phyloP scores from a whole-genome alignment of 352 stramenopile species.

The Globisporangium sylvaticum region DNA sequence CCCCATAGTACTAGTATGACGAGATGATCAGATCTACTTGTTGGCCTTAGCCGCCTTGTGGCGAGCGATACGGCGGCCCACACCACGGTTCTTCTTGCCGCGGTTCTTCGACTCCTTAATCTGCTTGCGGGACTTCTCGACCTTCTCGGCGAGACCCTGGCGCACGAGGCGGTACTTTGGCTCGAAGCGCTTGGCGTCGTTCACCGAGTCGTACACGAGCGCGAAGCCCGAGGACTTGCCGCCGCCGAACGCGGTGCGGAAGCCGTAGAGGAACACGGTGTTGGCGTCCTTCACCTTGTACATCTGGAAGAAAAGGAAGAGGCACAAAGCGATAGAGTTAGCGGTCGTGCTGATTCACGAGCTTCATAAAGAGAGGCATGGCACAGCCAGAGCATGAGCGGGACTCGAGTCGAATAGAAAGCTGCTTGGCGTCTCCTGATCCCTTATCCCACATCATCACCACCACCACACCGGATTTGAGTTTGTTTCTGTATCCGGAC shows the following conservation, averaged over 20 bases:
- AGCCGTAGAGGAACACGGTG: conserved; percentile 96
- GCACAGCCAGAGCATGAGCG: neutral
- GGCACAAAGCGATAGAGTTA: conserved; percentile 3
- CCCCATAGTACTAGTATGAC: conserved; percentile 18
- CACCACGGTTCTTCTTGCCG: conserved; percentile 96
- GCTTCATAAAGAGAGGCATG: neutral
- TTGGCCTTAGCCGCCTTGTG: conserved; percentile 99
- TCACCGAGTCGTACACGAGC: conserved; percentile 98
- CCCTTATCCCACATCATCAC: neutral
- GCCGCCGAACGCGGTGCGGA: conserved; percentile 97
- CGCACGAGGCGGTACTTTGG: conserved; percentile 97
- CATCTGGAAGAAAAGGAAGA: conserved; percentile 46
- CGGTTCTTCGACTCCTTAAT: conserved; percentile 99
- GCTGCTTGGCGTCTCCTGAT: neutral
- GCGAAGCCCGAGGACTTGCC: conserved; percentile 98
- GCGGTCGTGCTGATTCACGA: neutral
- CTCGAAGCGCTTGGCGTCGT: conserved; percentile 98
- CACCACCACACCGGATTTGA: neutral
- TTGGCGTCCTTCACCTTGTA: conserved; percentile 97
- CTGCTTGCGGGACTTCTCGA: conserved; percentile 97
- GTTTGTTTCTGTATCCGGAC: neutral
- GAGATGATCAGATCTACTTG: conserved; percentile 74
- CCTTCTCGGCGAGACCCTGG: conserved; percentile 90
- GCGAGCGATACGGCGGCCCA: conserved; percentile 96
- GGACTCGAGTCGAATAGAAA: neutral